Percentiles rank a stretch among this genome's conserved stretches.
phyloP scores from a whole-genome alignment of 108 stramenopile genomes.

The Skeletonema costatum region DNA sequence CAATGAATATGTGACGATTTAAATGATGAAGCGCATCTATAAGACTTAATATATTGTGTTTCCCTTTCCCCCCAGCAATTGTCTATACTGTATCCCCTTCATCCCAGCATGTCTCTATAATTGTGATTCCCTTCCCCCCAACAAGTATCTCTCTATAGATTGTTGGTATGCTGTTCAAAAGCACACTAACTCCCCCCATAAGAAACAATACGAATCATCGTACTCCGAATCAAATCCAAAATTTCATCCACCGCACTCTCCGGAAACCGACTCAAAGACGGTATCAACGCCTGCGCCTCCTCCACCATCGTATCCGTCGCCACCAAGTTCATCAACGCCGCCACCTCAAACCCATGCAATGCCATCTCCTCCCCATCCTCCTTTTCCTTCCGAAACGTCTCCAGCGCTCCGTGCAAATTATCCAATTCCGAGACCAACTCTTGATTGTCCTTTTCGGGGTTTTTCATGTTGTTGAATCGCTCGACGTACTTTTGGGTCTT shows the following conservation, averaged over 20 bases:
- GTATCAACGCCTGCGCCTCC: conserved; percentile 82
- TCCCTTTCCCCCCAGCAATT: no score
- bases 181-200: conserved; percentile 36
- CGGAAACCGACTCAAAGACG: conserved; percentile 76
- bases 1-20: neutral
- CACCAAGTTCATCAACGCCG: conserved; percentile 89
- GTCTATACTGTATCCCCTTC: no score
- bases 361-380: conserved; percentile 85
- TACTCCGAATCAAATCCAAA: conserved; percentile 83
- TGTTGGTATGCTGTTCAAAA: neutral
- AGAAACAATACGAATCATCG: conserved; percentile 90
- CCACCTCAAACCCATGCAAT: conserved; percentile 85
- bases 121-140: neutral
- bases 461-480: conserved; percentile 89
- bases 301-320: conserved; percentile 86
- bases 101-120: no score
- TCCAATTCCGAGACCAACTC: conserved; percentile 89
- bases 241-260: conserved; percentile 91
- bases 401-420: conserved; percentile 83
- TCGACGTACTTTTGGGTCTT: conserved; percentile 90
- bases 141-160: neutral
- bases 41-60: neutral
- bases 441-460: conserved; percentile 85
- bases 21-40: neutral
- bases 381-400: conserved; percentile 88